Percentiles rank a stretch among this genome's conserved stretches.
phyloP scores from a whole-genome alignment of 257 asterid species.

The Lavandula angustifolia region DNA sequence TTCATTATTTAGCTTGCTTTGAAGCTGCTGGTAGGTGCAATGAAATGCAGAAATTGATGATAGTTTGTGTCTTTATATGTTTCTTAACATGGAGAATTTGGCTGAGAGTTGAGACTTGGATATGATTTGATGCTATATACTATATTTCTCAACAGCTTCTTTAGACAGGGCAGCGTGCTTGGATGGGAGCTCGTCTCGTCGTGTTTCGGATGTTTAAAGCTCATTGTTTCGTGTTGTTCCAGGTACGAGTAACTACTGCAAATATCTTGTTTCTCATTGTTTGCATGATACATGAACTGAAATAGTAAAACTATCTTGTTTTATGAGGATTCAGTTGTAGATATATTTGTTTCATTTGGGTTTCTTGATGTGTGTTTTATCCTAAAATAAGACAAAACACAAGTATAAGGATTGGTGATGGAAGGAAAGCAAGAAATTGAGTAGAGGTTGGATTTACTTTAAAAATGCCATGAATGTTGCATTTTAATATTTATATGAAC shows the following conservation, averaged over 20 bases:
- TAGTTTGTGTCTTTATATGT: neutral
- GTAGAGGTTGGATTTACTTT: neutral
- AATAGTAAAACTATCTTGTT: neutral
- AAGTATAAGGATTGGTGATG: neutral
- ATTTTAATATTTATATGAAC: conserved; percentile 8
- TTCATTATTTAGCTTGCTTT: neutral
- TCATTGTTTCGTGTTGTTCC: neutral
- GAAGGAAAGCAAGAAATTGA: conserved; percentile 29
- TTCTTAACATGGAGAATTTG: neutral
- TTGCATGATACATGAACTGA: neutral
- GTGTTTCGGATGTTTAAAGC: too few relatives aligned
- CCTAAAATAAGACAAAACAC: too few relatives aligned
- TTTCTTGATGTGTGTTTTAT: too few relatives aligned
- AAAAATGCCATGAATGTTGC: neutral
- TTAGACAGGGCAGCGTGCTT: neutral
- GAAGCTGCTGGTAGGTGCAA: neutral
- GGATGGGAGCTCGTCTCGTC: neutral
- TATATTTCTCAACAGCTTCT: conserved; percentile 6
- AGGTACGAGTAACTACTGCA: neutral
- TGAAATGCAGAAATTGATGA: neutral
- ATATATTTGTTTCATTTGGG: too few relatives aligned
- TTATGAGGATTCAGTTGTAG: neutral
- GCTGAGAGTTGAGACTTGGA: neutral
- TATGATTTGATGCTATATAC: neutral
- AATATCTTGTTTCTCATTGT: neutral